Percentiles rank a stretch among this genome's conserved stretches.
Evolutionary conservation across 306 rosid genomes (phyloP).

Genomic region (Carpinus fangiana): DNA sequence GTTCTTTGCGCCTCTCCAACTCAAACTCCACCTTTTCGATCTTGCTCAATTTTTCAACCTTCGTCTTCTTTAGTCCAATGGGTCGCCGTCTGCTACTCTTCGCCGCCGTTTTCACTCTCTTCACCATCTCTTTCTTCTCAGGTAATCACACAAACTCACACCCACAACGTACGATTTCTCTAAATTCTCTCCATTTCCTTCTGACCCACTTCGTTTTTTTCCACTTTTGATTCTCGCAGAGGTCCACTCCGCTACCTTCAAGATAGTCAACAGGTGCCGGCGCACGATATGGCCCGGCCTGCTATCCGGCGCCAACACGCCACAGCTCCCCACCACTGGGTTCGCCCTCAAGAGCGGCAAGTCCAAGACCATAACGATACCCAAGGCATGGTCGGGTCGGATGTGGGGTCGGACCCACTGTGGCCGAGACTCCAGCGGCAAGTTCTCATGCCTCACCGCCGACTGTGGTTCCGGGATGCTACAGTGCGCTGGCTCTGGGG

Average conservation of each 20-base stretch:
- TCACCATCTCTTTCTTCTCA: conserved; percentile 51
- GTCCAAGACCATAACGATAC: conserved; percentile 51
- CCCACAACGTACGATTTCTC: neutral
- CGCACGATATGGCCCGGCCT: conserved; percentile 82
- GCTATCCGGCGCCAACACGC: conserved; percentile 76
- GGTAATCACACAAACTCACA: conserved; percentile 38
- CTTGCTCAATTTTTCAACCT: conserved; percentile 18
- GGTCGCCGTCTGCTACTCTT: conserved; percentile 43
- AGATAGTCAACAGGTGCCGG: conserved; percentile 82
- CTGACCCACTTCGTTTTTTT: conserved; percentile 13
- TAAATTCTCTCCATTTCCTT: neutral
- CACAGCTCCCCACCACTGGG: conserved; percentile 79
- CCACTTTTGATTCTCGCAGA: conserved; percentile 37
- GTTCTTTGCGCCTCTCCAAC: conserved; percentile 26
- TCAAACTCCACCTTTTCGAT: neutral
- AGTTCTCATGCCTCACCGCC: conserved; percentile 73
- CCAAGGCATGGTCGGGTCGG: conserved; percentile 91
- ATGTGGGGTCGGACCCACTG: conserved; percentile 88
- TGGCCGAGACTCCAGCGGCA: conserved; percentile 46
- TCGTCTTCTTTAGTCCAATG: conserved; percentile 33
- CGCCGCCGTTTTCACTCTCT: conserved; percentile 35
- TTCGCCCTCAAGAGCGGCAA: conserved; percentile 58
- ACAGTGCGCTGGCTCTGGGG: conserved; percentile 67
- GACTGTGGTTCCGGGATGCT: conserved; percentile 84
- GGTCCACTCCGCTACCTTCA: conserved; percentile 66